phyloP scores from a whole-genome alignment of 2,329 filamentous ascomycete genomes.

The Hymenoscyphus fructigenus region DNA sequence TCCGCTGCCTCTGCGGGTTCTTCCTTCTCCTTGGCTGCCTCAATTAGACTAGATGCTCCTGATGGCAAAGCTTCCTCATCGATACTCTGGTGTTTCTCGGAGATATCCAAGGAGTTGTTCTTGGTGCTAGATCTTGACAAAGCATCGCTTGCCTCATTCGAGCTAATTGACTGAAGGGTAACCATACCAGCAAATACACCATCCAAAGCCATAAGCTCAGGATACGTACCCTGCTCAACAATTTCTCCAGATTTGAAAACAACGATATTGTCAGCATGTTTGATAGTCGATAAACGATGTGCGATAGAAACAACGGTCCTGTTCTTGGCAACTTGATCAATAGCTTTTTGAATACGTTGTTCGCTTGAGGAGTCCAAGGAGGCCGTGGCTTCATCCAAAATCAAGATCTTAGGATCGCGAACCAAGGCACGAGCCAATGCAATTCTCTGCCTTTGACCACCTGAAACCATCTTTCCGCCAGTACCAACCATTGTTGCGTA shows the following conservation, averaged over 20 bases:
- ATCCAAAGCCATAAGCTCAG: conserved; percentile 66
- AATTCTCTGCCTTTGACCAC: conserved; percentile 37
- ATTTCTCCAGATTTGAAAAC: conserved; percentile 81
- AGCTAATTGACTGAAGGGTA: conserved; percentile 1
- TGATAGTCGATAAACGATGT: conserved; percentile 89
- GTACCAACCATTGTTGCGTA: conserved; percentile 7
- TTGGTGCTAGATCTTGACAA: background rate
- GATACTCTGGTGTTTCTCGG: background rate
- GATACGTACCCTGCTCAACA: conserved; percentile 84
- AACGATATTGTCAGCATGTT: conserved; percentile 87
- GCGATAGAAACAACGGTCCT: conserved; percentile 93
- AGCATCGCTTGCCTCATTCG: background rate
- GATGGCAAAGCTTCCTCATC: background rate
- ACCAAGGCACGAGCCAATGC: conserved; percentile 62
- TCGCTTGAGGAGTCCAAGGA: conserved; percentile 81
- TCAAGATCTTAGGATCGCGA: conserved; percentile 53
- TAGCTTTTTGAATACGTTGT: conserved; percentile 81
- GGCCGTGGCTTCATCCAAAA: conserved; percentile 61
- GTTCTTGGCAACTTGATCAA: conserved; percentile 75
- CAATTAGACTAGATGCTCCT: background rate
- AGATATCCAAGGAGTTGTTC: background rate
- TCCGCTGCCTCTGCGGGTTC: background rate
- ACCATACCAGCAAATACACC: conserved; percentile 53
- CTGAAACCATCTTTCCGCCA: background rate
- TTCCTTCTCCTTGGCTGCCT: background rate